Base-by-base conservation (phyloP, 2,329 filamentous ascomycete genomes). In the Paradendryphiella salina region DNA sequence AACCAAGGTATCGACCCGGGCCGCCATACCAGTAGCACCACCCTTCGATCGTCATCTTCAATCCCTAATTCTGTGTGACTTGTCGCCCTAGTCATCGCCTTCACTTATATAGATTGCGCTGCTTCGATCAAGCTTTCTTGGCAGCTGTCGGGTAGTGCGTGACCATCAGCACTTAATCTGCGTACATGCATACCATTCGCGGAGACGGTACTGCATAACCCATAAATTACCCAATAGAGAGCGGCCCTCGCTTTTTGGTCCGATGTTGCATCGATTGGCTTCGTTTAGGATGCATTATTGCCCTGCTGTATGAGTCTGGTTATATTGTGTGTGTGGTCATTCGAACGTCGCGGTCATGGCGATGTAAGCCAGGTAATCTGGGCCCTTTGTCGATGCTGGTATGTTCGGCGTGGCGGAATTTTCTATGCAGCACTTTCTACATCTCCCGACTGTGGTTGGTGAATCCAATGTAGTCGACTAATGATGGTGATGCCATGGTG, bases 141-240 rank as follows among this genome's bases (percentile, higher is more conserved):
- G 59, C 59, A 43, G 13, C 23, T 31, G 41, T 34, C 43, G 28
- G 29, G 36, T 50, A 49, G 42, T 50, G 50, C 54, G 37, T 59
- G 44, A 29, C 44, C 52, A 50, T 50, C 41, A 41, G 46, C 36
- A 45, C 41, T 46, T 46, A 50, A 54, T 57, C 40, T 57, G 45
- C 33, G 52, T 46, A 35, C 47, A 26, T 42, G 23, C 10, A 14
- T 33, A 28, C 44, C 32, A 64, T 64, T 63, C 47, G 59, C 48
- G 35, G 52, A 35, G 14, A 41, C 18, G 40, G 53, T 46, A 17
- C 39, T 39, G 44, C 31, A 48, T 38, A 45, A 55, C 54, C 54
- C 59, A 61, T 50, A 45, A 48, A 55, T 58, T 61, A 17, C 62
- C 52, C 17, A 10, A 62, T 61, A 47, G 14, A 44, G 47, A 42